These are phyloP conservation scores for Euphorbia corollata DNA, from an alignment of 441 rosid species.

Conservation along the genomic window DNA sequence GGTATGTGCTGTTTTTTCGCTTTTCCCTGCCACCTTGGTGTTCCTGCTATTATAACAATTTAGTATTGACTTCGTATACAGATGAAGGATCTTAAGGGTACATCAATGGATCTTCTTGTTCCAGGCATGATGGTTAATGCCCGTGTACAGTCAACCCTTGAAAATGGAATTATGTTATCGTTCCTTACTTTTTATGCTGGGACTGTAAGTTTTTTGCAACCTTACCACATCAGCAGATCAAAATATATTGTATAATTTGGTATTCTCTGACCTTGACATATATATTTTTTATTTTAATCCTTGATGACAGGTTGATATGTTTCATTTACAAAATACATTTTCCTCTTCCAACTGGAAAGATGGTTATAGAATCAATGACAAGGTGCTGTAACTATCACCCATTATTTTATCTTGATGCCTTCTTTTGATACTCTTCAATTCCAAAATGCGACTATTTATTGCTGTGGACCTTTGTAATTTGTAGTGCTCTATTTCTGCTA, in stretches of 20 bases:
- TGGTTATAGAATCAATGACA: slow-evolving; percentile 63
- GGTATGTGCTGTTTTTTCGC: slow-evolving; percentile 40
- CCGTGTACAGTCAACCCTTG: slow-evolving; percentile 79
- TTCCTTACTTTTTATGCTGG: slow-evolving; percentile 92
- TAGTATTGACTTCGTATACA: slow-evolving; percentile 30
- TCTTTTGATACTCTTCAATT: background rate
- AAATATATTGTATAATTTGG: slow-evolving; percentile 6
- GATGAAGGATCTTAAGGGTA: slow-evolving; percentile 85
- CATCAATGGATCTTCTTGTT: slow-evolving; percentile 84
- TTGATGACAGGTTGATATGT: slow-evolving; percentile 67
- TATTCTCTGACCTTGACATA: background rate
- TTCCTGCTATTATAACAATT: slow-evolving; percentile 9
- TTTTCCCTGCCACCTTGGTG: background rate
- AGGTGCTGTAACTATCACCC: slow-evolving; percentile 36
- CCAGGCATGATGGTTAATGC: slow-evolving; percentile 98
- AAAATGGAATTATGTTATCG: slow-evolving; percentile 79
- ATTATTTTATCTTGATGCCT: slow-evolving; percentile 12
- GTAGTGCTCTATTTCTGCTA: background rate
- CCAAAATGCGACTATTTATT: background rate
- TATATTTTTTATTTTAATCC: slow-evolving; percentile 20
- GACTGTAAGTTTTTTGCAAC: slow-evolving; percentile 58
- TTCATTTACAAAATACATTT: slow-evolving; percentile 60
- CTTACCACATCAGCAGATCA: slow-evolving; percentile 9
- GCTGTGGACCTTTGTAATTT: background rate
- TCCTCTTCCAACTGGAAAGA: slow-evolving; percentile 72